Base-by-base conservation (phyloP, 805 yeast species). In the Candida incommunis region DNA sequence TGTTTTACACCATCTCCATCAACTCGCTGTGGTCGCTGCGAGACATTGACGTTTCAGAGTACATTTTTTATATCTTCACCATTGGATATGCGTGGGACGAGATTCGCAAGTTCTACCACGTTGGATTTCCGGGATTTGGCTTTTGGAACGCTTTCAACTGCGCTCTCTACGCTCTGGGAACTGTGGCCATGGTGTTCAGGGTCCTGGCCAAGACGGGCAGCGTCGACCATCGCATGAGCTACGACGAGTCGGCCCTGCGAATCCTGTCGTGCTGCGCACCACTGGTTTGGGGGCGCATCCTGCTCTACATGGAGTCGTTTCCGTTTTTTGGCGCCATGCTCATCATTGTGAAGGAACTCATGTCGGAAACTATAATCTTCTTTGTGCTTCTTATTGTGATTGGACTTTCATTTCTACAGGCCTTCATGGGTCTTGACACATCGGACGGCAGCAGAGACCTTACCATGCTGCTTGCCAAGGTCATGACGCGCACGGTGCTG, bases 321-420 rank as follows among this genome's bases (percentile, higher is more conserved):
- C 73, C 74, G 53, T 85, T 86, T 60, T 83, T 85, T 42, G 96
- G 96, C 35, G 84, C 87, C 2, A 82, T 86, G 86, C 73, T 86
- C 50, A 90, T 86, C 23, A 90, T 86, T 3, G 65, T 83, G 43
- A 83, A 83, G 55, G 80, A 79, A 46, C 81, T 86, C 85, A 80
- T 86, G 84, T 78, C 80, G 54, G 95, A 86, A 60, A 80, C 92
- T 1, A 59, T 83, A n/a, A 70, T 85, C 13, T 86, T 86, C 65
- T 86, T 86, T 57, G 81, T 83, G 41, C 64, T 86, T 51, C 67
- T 86, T 45, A 65, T 72, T 5, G 74, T 85, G 46, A 78, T 86
- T 29, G 77, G 81, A 49, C 59, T 81, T 42, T 95, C 95, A 0
- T 86, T 86, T 62, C 64, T 84, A 45, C 95, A 86, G 59, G 95